Evolutionary conservation across 2,329 filamentous ascomycete species (phyloP), one percentile per base, ranked within the genome.

Genomic region (Claviceps sp.): DNA sequence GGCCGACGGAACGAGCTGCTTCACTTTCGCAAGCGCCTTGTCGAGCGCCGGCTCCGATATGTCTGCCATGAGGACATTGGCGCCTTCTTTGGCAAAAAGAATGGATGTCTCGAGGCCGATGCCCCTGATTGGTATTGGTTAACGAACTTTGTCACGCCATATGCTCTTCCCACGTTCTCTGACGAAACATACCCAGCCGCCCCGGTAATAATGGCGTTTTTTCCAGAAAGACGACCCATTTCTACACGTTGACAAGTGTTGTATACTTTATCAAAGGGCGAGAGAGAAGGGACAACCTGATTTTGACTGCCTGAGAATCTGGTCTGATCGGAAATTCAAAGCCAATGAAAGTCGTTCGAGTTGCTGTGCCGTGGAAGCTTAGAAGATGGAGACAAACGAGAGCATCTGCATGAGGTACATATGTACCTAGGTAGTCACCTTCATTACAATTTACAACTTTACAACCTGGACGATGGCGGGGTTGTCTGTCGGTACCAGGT

Each of bases 91-190:
- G 54, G 83, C 85, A 64, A 96, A 95, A 53, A 95, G 85, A 59
- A 96, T 90, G 52, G 79, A 80, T 2, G 90, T 95, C 73, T 96
- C 89, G 47, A 96, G 85, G 58, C 90, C 90, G 63, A 96, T 96
- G 63, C 90, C 90, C 63, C 90, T 90, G 62, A 17, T 29, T 22
- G 3, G 17, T 17, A 5, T 7, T 29, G 14, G 39, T 34, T 29
- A 47, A 20, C 7, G 11, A 16, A 5, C 29, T 7, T 26, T 29
- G 6, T 45, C 23, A 9, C 11, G n/a, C 11, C 45, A n/a, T 4
- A 6, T 14, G 5, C 4, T n/a, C 9, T 11, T 34, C 5, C 5
- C 34, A 5, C 17, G 9, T 39, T 3, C 16, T 51, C 6, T 36
- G 4, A 50, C 61, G 40, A 55, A 37, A 38, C 47, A 16, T 78